These are phyloP conservation scores for Aspergillus caelatus DNA, from an alignment of 2,329 filamentous ascomycete species.

Conservation along the genomic window DNA sequence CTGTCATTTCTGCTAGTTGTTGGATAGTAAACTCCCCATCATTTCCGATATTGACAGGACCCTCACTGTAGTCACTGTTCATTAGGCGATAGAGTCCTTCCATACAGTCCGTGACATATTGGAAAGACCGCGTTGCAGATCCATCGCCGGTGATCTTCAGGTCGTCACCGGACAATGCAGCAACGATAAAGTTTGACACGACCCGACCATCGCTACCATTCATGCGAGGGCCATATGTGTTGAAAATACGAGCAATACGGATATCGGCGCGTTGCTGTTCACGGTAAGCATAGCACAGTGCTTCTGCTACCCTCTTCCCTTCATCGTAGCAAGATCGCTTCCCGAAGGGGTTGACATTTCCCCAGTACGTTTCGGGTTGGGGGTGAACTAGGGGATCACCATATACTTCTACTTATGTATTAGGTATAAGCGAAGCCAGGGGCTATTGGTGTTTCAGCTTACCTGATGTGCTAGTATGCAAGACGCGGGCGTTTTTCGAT, in stretches of 20 bases:
- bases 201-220: neutral
- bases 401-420: neutral
- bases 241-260: neutral
- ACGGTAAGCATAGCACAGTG: neutral
- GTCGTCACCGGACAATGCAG: neutral
- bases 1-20: neutral
- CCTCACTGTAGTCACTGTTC: neutral
- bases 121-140: neutral
- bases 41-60: neutral
- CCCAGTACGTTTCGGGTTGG: neutral
- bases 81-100: neutral
- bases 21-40: neutral
- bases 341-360: neutral
- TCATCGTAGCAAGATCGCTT: neutral
- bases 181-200: neutral
- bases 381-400: neutral
- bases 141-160: neutral
- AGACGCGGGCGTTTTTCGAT: neutral
- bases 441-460: neutral
- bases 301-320: neutral
- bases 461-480: neutral
- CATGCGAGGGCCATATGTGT: neutral
- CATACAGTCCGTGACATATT: neutral
- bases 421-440: neutral
- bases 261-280: neutral